These are phyloP conservation scores for Xylariaceae sp. DNA, from an alignment of 2,329 filamentous ascomycete genomes.

Conservation along the genomic window DNA sequence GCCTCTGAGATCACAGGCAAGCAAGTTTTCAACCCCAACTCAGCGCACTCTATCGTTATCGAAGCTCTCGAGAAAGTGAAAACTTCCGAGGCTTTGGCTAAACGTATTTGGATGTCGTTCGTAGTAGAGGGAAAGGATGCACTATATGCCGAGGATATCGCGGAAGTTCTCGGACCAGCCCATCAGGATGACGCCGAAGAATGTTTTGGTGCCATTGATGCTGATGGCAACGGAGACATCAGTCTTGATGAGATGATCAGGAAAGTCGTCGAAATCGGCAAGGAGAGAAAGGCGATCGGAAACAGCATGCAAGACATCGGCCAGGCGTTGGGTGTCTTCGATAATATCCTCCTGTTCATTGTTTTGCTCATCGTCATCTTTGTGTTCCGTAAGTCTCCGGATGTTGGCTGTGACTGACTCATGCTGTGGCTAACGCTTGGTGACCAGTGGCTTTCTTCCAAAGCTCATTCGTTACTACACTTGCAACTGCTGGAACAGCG, in stretches of 20 bases:
- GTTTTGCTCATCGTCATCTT: slow-evolving; percentile 82
- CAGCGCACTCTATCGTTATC: slow-evolving; percentile 86
- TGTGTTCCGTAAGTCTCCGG: slow-evolving; percentile 69
- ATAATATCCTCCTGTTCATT: slow-evolving; percentile 81
- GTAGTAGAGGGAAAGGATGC: slow-evolving; percentile 87
- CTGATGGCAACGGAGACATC: slow-evolving; percentile 91
- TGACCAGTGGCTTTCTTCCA: slow-evolving; percentile 82
- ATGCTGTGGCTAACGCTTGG: slow-evolving; percentile 14
- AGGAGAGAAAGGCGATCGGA: slow-evolving; percentile 84
- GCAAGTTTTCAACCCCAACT: slow-evolving; percentile 91
- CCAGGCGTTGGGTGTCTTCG: slow-evolving; percentile 89
- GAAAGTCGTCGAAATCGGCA: slow-evolving; percentile 81
- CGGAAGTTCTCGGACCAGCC: slow-evolving; percentile 81
- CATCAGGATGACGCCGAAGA: slow-evolving; percentile 82
- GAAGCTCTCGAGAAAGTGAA: slow-evolving; percentile 84
- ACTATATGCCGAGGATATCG: slow-evolving; percentile 79
- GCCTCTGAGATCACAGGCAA: slow-evolving; percentile 95
- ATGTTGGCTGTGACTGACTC: background rate
- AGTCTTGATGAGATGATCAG: slow-evolving; percentile 94
- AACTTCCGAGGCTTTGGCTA: slow-evolving; percentile 90
- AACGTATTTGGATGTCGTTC: slow-evolving; percentile 97
- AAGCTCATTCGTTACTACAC: slow-evolving; percentile 80
- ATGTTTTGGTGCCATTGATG: slow-evolving; percentile 80
- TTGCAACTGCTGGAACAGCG: slow-evolving; percentile 89
- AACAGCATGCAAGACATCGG: slow-evolving; percentile 98